Base-by-base conservation (phyloP, 2,329 filamentous ascomycete genomes). In the Metarhizium humberi region DNA sequence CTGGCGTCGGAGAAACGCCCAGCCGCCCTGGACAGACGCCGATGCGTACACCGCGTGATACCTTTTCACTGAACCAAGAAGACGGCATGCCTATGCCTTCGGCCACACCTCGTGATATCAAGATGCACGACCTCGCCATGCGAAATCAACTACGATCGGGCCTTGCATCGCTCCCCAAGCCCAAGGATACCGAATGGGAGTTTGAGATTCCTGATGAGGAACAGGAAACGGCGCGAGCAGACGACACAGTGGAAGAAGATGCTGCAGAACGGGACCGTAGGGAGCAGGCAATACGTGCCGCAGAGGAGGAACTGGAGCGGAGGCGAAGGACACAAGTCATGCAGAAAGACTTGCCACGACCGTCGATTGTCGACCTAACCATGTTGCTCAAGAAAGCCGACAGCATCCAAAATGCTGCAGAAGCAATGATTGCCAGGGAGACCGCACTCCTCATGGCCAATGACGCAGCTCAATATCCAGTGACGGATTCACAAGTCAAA, bases 171-270 rank as follows among this genome's bases (percentile, higher is more conserved):
- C 78, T 99, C 16, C 94, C 94, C 1, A 95, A 89, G 66, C 94
- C 94, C 0, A 96, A 95, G 66, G 90, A 96, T 66, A 87, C 84
- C 0, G 92, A 96, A 61, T 97, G 90, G 87, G 94, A 97, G 62
- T 82, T 97, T 49, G 92, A 96, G 67, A 74, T 95, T 38, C 92
- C 92, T 0, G 90, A 95, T 45, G 91, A 96, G 60, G 79, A 87
- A 59, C 75, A 81, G 58, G 89, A 94, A 62, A 65, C 73, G 3
- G 70, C 58, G 30, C 63, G 66, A n/a, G 62, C 67, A 2, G 72
- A 72, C 4, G 74, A 78, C 29, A 77, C 82, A 53, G 64, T 79
- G 11, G 80, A 81, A 54, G 78, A 81, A 61, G 78, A 80, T 60
- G 76, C 78, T 4, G 90, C 88, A 16, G 84, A 92, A 60, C 82